Base-by-base conservation (phyloP, 1,139 yeast species). In the Debaryomyces singareniensis region DNA sequence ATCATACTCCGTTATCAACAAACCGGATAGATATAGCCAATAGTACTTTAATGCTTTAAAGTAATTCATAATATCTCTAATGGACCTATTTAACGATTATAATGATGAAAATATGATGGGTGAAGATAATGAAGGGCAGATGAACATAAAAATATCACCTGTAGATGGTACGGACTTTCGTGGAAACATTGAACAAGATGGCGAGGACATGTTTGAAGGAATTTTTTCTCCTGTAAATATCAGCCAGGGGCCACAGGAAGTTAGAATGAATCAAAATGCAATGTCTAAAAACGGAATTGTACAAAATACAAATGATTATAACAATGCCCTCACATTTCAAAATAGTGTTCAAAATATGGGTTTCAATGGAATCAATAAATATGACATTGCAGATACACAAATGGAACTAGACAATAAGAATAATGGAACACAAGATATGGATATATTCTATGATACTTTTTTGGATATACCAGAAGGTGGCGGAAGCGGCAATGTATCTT, bases 361-460 rank as follows among this genome's bases (percentile, higher is more conserved):
- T n/a, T n/a, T n/a, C n/a, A n/a, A n/a, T n/a, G n/a, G n/a, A n/a
- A n/a, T n/a, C n/a, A n/a, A n/a, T n/a, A n/a, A n/a, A n/a, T n/a
- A n/a, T n/a, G n/a, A n/a, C n/a, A n/a, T n/a, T n/a, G n/a, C n/a
- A n/a, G n/a, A n/a, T n/a, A n/a, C n/a, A n/a, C n/a, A n/a, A n/a
- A n/a, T n/a, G n/a, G n/a, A n/a, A n/a, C n/a, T n/a, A n/a, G n/a
- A n/a, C n/a, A n/a, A n/a, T n/a, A n/a, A n/a, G n/a, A n/a, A n/a
- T n/a, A n/a, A n/a, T n/a, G n/a, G n/a, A n/a, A n/a, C n/a, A n/a
- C n/a, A n/a, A 13, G 68, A 58, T 21, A 60, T 54, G 55, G 64
- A 58, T 32, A 29, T 48, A 18, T 51, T 37, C 27, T 43, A 41
- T 30, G 58, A 51, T 35, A 39, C 48, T 4, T 20, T 32, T 26